These are phyloP conservation scores for Boletus subparvulus DNA, from an alignment of 768 basidiomycete species.

Conservation along the genomic window DNA sequence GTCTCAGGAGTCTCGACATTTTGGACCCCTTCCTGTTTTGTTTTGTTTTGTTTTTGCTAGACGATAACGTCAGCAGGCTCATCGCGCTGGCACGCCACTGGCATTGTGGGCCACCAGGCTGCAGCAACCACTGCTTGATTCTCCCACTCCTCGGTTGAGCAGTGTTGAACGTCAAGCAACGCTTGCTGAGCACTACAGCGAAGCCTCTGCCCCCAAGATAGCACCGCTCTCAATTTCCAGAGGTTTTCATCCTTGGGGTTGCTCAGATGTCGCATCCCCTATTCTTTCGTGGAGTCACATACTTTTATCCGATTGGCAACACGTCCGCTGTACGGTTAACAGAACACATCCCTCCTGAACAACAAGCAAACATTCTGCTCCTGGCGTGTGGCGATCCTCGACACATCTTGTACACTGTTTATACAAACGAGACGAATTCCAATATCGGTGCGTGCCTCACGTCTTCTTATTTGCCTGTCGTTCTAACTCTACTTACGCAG, in stretches of 20 bases:
- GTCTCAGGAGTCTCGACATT: no score
- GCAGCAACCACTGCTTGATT: background rate
- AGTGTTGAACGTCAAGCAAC: background rate
- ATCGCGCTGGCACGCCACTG: no score
- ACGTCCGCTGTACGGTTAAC: conserved; percentile 53
- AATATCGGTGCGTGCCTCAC: conserved; percentile 7
- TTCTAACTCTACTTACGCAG: conserved; percentile 9
- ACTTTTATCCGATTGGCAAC: conserved; percentile 62
- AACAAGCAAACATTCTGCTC: conserved; percentile 48
- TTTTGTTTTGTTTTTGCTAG: no score
- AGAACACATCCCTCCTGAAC: conserved; percentile 46
- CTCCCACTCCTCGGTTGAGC: background rate
- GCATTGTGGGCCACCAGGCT: no score
- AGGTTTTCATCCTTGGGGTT: background rate
- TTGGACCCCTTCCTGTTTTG: no score
- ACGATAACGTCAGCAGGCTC: no score
- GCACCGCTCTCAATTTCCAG: background rate
- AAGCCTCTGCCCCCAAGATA: background rate
- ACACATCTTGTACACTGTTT: conserved; percentile 51
- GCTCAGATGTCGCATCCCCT: conserved; percentile 27
- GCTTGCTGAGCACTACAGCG: background rate
- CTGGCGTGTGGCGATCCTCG: conserved; percentile 59
- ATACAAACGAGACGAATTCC: conserved; percentile 14
- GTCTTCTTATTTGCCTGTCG: background rate
- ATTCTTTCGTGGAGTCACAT: conserved; percentile 32